phyloP scores from a whole-genome alignment of 2,329 filamentous ascomycete species.

The Zasmidium cellare region DNA sequence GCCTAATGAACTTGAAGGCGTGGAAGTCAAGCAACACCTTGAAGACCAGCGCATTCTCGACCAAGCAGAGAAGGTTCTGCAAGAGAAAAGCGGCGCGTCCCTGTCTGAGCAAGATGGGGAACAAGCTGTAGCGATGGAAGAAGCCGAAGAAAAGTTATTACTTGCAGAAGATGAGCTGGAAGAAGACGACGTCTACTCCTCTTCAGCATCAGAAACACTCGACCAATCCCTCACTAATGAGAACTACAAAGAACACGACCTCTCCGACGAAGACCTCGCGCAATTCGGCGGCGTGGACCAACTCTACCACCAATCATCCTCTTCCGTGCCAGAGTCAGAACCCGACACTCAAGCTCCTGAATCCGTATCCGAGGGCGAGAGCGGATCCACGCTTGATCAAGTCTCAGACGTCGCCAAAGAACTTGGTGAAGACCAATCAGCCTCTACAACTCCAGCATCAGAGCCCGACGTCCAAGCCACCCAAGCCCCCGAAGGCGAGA shows the following conservation, averaged over 20 bases:
- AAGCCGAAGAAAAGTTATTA: not conserved
- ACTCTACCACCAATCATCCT: not conserved
- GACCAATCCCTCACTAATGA: slow-evolving; percentile 17
- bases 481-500: slow-evolving; percentile 1
- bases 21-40: slow-evolving; percentile 17
- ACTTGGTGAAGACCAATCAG: too few species aligned
- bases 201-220: slow-evolving; percentile 3
- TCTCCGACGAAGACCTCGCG: slow-evolving; percentile 13
- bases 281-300: slow-evolving; percentile 17
- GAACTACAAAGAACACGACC: slow-evolving; percentile 1
- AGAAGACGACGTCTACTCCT: not conserved
- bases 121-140: not conserved
- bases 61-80: not conserved
- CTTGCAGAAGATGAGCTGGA: not conserved
- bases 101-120: not conserved
- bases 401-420: too few species aligned
- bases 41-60: slow-evolving; percentile 10
- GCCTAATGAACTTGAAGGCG: slow-evolving; percentile 13
- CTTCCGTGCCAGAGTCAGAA: not conserved
- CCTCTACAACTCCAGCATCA: too few species aligned
- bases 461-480: not conserved
- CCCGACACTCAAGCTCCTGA: not conserved
- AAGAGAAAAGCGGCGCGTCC: not conserved
- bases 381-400: too few species aligned
- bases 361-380: not conserved